Conservation (phyloP, 2,329 filamentous ascomycete species). For the Exophiala aquamarina region DNA sequence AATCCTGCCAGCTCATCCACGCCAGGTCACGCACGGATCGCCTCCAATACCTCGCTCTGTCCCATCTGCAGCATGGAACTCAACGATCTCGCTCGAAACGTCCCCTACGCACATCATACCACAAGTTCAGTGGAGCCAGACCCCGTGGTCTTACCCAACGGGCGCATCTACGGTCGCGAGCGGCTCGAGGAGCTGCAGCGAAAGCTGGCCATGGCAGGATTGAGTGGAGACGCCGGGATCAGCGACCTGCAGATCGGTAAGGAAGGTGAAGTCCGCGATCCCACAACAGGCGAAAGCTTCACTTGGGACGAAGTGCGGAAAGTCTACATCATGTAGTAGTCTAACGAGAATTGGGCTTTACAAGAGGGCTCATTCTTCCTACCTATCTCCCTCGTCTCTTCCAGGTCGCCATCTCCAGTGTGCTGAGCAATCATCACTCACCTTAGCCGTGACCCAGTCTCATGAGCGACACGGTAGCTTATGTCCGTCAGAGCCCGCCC, state of each 20-base stretch:
- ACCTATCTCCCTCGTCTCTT: too few relatives aligned
- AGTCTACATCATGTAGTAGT: slow-evolving; percentile 76
- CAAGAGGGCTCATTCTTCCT: too few relatives aligned
- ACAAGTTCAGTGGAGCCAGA: slow-evolving; percentile 91
- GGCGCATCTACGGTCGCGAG: slow-evolving; percentile 76
- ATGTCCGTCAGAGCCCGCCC: too few relatives aligned
- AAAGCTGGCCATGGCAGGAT: slow-evolving; percentile 56
- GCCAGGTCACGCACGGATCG: slow-evolving; percentile 50
- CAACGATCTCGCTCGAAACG: slow-evolving; percentile 81
- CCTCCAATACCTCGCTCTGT: slow-evolving; percentile 66
- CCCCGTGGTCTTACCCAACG: slow-evolving; percentile 82
- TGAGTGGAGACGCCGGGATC: slow-evolving; percentile 8
- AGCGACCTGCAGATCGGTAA: slow-evolving; percentile 21
- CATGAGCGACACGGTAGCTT: too few relatives aligned
- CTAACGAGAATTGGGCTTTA: too few relatives aligned
- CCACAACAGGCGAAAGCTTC: slow-evolving; percentile 71
- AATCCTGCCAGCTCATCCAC: slow-evolving; percentile 52
- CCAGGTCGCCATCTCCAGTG: too few relatives aligned
- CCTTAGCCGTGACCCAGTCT: too few relatives aligned
- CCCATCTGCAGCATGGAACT: slow-evolving; percentile 96
- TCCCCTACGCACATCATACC: slow-evolving; percentile 93
- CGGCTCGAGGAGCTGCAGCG: slow-evolving; percentile 73
- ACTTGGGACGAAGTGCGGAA: slow-evolving; percentile 68
- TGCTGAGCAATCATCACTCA: too few relatives aligned
- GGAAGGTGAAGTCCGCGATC: slow-evolving; percentile 70